Percentiles rank a stretch among this genome's conserved stretches.
These are phyloP conservation scores for Boechera stricta DNA, from an alignment of 345 rosid species.

Conservation along the genomic window DNA sequence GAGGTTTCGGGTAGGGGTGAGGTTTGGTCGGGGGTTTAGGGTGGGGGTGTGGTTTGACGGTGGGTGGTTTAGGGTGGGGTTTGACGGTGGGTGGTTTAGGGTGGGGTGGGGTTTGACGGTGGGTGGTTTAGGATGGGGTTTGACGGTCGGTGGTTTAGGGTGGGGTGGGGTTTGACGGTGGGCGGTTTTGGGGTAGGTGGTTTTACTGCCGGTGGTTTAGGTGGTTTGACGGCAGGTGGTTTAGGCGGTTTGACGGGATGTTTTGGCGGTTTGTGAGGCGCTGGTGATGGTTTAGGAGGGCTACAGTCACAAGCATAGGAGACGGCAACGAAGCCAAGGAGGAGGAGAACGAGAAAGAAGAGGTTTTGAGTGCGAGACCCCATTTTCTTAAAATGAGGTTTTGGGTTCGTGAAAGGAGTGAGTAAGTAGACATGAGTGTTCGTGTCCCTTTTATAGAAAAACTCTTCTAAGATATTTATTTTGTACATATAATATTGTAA, in stretches of 20 bases:
- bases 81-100: conserved; percentile 21
- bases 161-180: conserved; percentile 21
- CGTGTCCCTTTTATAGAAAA: conserved; percentile 34
- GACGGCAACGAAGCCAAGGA: conserved; percentile 38
- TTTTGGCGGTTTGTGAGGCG: conserved; percentile 41
- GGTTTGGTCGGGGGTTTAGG: conserved; percentile 29
- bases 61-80: neutral
- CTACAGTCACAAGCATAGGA: conserved; percentile 40
- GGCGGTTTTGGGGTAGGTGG: conserved; percentile 29
- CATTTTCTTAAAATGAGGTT: conserved; percentile 30
- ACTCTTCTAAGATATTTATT: neutral
- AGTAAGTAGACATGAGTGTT: conserved; percentile 30
- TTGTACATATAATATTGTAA: neutral
- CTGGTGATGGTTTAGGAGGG: conserved; percentile 43
- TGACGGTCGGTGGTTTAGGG: conserved; percentile 30
- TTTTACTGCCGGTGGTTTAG: conserved; percentile 38
- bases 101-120: conserved; percentile 25
- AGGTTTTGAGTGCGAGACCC: conserved; percentile 35
- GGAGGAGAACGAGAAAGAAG: conserved; percentile 36
- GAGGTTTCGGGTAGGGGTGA: neutral
- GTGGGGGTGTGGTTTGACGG: conserved; percentile 19
- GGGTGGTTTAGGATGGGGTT: conserved; percentile 17
- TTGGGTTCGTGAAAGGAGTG: conserved; percentile 28
- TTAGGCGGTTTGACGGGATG: conserved; percentile 43
- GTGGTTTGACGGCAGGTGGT: conserved; percentile 40